These are phyloP conservation scores for Phytophthora foliorum DNA, from an alignment of 352 stramenopile species.

Conservation along the genomic window DNA sequence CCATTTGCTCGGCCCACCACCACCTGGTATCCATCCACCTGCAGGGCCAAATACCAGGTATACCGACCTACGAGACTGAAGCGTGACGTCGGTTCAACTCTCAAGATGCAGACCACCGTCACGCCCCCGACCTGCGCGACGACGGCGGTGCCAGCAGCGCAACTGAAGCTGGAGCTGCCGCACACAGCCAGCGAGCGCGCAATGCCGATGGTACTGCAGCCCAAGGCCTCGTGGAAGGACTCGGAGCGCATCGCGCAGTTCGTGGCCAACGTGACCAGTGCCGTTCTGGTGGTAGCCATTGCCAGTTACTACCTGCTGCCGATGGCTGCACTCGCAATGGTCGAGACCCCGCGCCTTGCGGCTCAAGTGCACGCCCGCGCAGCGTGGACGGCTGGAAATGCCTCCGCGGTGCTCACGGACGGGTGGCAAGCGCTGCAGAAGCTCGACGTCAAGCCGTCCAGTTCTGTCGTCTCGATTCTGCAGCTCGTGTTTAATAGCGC, in stretches of 20 bases:
- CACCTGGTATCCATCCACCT: not conserved
- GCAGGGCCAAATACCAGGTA: not conserved
- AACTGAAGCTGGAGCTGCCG: constrained; percentile 28
- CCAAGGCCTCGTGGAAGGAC: constrained; percentile 67
- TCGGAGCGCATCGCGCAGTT: constrained; percentile 76
- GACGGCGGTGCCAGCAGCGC: not conserved
- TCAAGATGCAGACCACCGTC: constrained; percentile 21
- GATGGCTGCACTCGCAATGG: constrained; percentile 42
- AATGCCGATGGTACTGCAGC: constrained; percentile 25
- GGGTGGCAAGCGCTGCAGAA: constrained; percentile 39
- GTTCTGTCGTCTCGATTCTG: constrained; percentile 37
- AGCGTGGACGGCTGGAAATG: constrained; percentile 32
- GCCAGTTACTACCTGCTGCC: constrained; percentile 55
- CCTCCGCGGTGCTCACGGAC: constrained; percentile 36
- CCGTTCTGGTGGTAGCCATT: constrained; percentile 58
- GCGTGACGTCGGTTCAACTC: constrained; percentile 12
- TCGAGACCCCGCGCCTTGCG: constrained; percentile 46
- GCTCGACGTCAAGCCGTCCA: constrained; percentile 35
- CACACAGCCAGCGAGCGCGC: constrained; percentile 20
- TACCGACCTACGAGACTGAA: constrained; percentile 4
- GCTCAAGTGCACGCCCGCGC: constrained; percentile 33
- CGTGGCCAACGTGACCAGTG: constrained; percentile 69
- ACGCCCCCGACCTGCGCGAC: constrained; percentile 1
- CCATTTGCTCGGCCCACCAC: constrained; percentile 9
- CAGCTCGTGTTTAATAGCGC: constrained; percentile 44